Evolutionary conservation across 805 yeast genomes (phyloP).

Genomic region (Ogataea parapolymorpha): DNA sequence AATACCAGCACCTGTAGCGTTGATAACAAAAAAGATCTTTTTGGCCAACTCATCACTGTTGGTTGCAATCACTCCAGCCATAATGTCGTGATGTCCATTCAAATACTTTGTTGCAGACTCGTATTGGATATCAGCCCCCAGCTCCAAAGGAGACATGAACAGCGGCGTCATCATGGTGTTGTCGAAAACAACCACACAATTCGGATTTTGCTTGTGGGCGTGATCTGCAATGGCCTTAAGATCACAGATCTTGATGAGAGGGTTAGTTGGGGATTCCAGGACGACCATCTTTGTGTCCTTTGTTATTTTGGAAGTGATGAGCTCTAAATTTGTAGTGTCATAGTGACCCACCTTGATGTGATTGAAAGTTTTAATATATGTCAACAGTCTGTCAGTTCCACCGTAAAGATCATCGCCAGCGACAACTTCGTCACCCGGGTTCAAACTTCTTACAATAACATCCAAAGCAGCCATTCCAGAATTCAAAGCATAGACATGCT

Average conservation of each 20-base stretch:
- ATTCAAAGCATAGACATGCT: conserved; percentile 74
- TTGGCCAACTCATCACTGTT: conserved; percentile 62
- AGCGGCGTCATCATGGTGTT: conserved; percentile 97
- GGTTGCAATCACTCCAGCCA: conserved; percentile 91
- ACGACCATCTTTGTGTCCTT: conserved; percentile 70
- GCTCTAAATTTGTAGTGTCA: conserved; percentile 73
- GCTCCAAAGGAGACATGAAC: conserved; percentile 76
- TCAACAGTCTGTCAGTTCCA: conserved; percentile 84
- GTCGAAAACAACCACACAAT: conserved; percentile 77
- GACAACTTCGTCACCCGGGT: conserved; percentile 84
- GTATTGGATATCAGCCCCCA: conserved; percentile 87
- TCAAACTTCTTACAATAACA: conserved; percentile 69
- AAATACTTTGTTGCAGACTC: conserved; percentile 92
- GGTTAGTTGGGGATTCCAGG: conserved; percentile 91
- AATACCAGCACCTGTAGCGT: conserved; percentile 87
- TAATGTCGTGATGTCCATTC: conserved; percentile 93
- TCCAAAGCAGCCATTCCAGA: conserved; percentile 94
- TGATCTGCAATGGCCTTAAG: conserved; percentile 60
- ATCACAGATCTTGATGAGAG: conserved; percentile 84
- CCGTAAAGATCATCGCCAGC: conserved; percentile 96
- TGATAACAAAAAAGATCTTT: conserved; percentile 69
- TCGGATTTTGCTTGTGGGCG: conserved; percentile 67
- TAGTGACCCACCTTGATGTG: conserved; percentile 68
- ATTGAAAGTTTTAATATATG: conserved; percentile 61
- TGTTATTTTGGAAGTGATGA: conserved; percentile 55